Evolutionary conservation across 305 asterid genomes (phyloP).

Genomic region (Fraxinus sp.): DNA sequence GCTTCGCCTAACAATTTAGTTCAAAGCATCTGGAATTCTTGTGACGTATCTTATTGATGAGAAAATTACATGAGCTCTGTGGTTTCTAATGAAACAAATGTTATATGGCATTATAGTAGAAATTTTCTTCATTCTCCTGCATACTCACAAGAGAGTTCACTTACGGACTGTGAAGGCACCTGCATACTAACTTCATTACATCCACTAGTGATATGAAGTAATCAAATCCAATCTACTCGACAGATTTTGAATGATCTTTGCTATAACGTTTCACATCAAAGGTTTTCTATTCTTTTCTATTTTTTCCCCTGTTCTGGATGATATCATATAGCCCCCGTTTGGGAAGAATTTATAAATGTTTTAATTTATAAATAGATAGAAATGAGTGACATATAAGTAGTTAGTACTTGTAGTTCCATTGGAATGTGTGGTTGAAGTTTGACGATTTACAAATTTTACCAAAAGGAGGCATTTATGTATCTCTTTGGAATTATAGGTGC

Average conservation of each 20-base stretch:
- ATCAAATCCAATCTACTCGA: neutral
- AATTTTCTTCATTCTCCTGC: conserved; percentile 1
- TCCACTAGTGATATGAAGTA: conserved; percentile 1
- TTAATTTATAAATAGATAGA: neutral
- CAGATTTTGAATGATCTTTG: neutral
- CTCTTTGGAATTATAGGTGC: conserved; percentile 54
- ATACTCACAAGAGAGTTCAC: neutral
- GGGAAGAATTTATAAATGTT: neutral
- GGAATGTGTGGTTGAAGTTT: neutral
- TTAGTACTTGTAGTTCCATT: neutral
- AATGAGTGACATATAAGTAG: neutral
- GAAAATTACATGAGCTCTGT: neutral
- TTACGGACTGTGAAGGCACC: neutral
- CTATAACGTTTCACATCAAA: neutral
- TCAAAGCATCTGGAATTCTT: neutral
- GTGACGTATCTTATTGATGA: neutral
- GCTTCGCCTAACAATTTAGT: neutral
- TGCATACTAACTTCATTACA: neutral
- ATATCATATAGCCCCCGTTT: neutral
- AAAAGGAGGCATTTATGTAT: neutral
- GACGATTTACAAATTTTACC: neutral
- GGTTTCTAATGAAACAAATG: conserved; percentile 1
- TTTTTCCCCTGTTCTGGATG: conserved; percentile 1
- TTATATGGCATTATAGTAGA: neutral
- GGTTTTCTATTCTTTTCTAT: neutral